phyloP scores from a whole-genome alignment of 176 grass and related monocot genomes.

The Pontederia crassipes region DNA sequence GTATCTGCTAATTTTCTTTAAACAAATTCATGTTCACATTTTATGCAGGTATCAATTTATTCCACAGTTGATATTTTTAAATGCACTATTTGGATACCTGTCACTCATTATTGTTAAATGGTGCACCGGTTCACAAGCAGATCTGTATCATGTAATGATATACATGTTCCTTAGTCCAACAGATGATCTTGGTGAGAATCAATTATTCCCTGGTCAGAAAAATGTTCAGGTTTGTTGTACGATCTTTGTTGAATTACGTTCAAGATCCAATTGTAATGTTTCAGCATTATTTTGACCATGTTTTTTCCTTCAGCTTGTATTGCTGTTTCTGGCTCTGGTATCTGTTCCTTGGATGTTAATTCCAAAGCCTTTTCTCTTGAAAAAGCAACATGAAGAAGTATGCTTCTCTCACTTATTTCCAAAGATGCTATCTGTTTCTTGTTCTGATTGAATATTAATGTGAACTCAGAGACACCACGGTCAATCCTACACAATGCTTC shows the following conservation, averaged over 20 bases:
- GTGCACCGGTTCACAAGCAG: conserved; percentile 82
- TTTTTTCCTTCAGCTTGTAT: conserved; percentile 28
- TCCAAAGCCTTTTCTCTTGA: conserved; percentile 81
- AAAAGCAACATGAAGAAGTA: conserved; percentile 69
- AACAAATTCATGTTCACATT: not conserved
- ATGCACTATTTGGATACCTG: conserved; percentile 88
- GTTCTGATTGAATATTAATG: conserved; percentile 23
- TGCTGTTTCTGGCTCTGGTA: conserved; percentile 74
- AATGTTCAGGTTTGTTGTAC: conserved; percentile 48
- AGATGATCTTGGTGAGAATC: conserved; percentile 80
- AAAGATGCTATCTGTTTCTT: conserved; percentile 8
- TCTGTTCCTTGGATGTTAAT: conserved; percentile 94
- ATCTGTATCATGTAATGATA: conserved; percentile 96
- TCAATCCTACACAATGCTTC: conserved; percentile 44
- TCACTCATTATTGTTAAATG: conserved; percentile 83
- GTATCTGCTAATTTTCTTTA: too few species aligned
- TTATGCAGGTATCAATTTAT: conserved; percentile 64
- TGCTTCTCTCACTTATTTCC: conserved; percentile 9
- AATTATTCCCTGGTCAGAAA: conserved; percentile 87
- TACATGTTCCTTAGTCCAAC: conserved; percentile 97
- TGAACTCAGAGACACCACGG: conserved; percentile 72
- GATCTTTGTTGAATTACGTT: not conserved
- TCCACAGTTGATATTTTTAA: conserved; percentile 91
- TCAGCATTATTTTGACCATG: not conserved
- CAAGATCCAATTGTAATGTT: not conserved